phyloP scores from a whole-genome alignment of 2,329 filamentous ascomycete species.

The Clonostachys solani region DNA sequence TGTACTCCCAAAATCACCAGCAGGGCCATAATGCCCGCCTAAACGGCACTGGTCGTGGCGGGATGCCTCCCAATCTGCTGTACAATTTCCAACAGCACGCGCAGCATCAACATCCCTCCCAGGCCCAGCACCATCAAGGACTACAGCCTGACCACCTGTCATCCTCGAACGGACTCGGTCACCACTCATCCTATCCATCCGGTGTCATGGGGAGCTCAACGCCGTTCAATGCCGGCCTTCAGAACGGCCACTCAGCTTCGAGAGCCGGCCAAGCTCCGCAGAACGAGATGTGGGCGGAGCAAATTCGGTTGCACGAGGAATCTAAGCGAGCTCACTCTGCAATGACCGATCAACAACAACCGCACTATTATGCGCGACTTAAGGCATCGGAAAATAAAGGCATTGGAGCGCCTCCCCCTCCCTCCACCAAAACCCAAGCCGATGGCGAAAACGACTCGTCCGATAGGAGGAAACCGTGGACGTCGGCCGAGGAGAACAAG shows the following conservation, averaged over 20 bases:
- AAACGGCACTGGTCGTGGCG: constrained; percentile 52
- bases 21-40: constrained; percentile 72
- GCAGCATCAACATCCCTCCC: constrained; percentile 58
- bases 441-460: constrained; percentile 49
- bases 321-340: constrained; percentile 67
- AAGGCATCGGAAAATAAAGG: constrained; percentile 68
- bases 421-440: constrained; percentile 40
- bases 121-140: constrained; percentile 59
- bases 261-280: constrained; percentile 47
- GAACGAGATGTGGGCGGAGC: constrained; percentile 80
- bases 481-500: constrained; percentile 61
- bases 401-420: constrained; percentile 49
- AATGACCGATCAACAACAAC: constrained; percentile 64
- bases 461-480: constrained; percentile 57
- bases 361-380: constrained; percentile 68
- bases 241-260: constrained; percentile 50
- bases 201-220: constrained; percentile 58
- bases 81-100: constrained; percentile 65
- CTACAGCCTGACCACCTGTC: constrained; percentile 57
- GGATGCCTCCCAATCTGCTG: constrained; percentile 53
- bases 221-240: constrained; percentile 50
- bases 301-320: constrained; percentile 76
- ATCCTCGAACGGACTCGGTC: constrained; percentile 48
- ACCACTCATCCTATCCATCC: constrained; percentile 26
- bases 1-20: constrained; percentile 72